Evolutionary conservation across 805 yeast species (phyloP), one percentile per base, ranked within the genome.

Genomic region (Schwanniomyces vanrijiae): DNA sequence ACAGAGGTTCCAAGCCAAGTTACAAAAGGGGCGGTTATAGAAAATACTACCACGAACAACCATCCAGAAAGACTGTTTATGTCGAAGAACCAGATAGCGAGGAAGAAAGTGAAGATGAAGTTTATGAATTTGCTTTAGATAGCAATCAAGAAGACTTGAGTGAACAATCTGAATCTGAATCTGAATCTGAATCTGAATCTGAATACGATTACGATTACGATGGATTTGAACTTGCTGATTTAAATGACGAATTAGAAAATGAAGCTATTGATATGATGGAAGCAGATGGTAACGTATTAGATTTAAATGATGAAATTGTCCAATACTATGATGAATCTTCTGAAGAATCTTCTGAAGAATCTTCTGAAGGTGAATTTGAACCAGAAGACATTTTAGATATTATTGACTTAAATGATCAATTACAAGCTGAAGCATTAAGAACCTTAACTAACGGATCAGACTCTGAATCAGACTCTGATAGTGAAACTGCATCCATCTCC

Each of bases 21-120:
- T 10, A 37, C 22, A 37, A 14, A 13, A 37, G 13, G 25, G 39
- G 39, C 9, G 39, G 56, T 34, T 69, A 68, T 55, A 59, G 71
- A 53, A 62, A 59, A 25, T 65, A 69, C 52, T 64, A 57, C 50
- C 65, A 68, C 46, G 58, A 60, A 37, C 73, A 69, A 51, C 74
- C 72, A 9, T 54, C 66, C 8, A 59, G 62, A 13, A 56, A 61
- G 28, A 58, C 55, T 37, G 75, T 69, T n/a, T 71, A 58, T 48
- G 72, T 73, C 28, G 78, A 73, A 60, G 78, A 73, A 54, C 77
- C 78, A 25, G 69, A 64, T 40, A 64, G 69, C 43, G 73, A 68
- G 31, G 59, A 60, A 14, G 71, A 64, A 40, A 50, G 48, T 20
- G 51, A 43, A 21, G 53, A 51, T 35, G 63, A 65, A 54, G 65